Evolutionary conservation across 129 eudicot species (phyloP), one percentile per base, ranked within the genome.

Genomic region (Pulicaria dysenterica): DNA sequence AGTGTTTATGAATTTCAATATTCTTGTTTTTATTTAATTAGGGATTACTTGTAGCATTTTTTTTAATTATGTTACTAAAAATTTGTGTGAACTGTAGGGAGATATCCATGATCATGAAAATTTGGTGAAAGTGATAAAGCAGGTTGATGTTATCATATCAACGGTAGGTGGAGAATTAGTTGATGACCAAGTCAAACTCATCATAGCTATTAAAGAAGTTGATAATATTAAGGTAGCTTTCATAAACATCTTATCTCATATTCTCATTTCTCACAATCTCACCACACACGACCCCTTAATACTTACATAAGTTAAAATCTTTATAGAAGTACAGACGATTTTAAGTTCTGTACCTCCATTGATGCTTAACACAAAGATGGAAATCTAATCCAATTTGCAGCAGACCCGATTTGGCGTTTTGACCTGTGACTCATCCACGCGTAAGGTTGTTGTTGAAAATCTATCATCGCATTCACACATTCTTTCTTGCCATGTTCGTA

Each of bases 71-170:
- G n/a, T 4, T 41, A 38, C 7, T 51, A 40, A 42, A 11, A 49
- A 4, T 38, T 8, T 12, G 5, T 0, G 12, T 78, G 24, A 58
- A 39, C 6, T 11, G 11, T 77, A 86, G 88, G 91, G 88, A 5
- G 82, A 86, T 71, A 44, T 86, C 9, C 48, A 74, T 65, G 82
- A 86, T 74, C 84, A 83, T 7, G 82, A 74, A 19, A 80, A 84
- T 50, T 80, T 86, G 77, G 84, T 86, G 50, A 80, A 58, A 5
- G 85, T 88, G 5, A 77, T 86, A 31, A 83, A 83, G 78, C 76
- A 80, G 15, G 91, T 86, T 16, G 91, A 86, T 71, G 85, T 86
- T 41, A 85, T 86, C 7, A 83, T 86, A 40, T 86, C 91, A 4
- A 42, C 87, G 0, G 77, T 86, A 3, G 87, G 87, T 13, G 63